Base-by-base conservation (phyloP, 2,329 filamentous ascomycete species). In the Hortaea sp. region DNA sequence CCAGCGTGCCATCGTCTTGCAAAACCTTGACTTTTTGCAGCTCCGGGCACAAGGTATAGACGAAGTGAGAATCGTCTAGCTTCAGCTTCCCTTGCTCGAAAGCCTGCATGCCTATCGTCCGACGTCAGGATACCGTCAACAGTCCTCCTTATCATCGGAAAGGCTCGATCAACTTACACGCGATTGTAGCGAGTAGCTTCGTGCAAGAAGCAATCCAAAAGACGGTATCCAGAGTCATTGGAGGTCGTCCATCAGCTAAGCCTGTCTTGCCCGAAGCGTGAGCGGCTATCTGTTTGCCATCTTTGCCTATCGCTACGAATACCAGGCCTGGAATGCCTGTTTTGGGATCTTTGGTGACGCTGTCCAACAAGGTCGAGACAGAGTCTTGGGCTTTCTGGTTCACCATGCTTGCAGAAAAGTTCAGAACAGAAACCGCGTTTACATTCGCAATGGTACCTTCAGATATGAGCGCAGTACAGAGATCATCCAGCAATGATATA, bases 171-270 rank as follows among this genome's bases (percentile, higher is more conserved):
- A 20, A 20, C 20, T 20, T 20, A 20, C 66, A 70, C 0, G 69
- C 70, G 38, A 74, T 66, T 0, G 62, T 64, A 3, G 59, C 59
- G 0, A 74, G 53, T 44, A 73, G 54, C 53, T 73, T 73, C 10
- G 64, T 67, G 56, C 72, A 76, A 1, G 70, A 74, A 1, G 74
- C 73, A 13, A 78, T 72, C 72, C 73, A 77, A 55, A 81, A 84
- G 1, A 78, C 65, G 6, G 69, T 78, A 35, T 85, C 78, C 0
- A 78, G 62, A 0, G 72, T 72, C 74, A 85, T 79, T 4, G 72
- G 66, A 40, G 78, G 71, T 0, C 65, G 53, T 2, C 58, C 60
- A 4, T 30, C 13, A 12, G 66, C 58, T 4, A 70, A 46, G 10
- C 67, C 63, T 28, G 59, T 57, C 30, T 64, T 69, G 7, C 70